Evolutionary conservation across 164 flowering plant genomes (phyloP).

Genomic region (Kingdonia uniflora): DNA sequence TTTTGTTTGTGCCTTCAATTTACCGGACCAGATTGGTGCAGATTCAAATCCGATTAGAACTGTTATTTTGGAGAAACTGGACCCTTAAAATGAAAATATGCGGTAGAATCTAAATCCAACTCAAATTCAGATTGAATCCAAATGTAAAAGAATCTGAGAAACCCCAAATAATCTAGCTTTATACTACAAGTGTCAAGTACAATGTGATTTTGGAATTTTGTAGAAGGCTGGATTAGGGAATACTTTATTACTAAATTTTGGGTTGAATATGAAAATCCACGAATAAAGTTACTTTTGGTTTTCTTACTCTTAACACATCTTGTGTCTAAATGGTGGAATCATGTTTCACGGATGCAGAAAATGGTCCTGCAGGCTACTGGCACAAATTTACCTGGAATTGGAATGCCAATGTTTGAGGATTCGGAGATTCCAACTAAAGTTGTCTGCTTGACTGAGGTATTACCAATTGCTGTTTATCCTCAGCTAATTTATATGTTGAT

Average conservation of each 20-base stretch:
- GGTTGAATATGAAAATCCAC: background rate
- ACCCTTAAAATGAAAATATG: too few relatives aligned
- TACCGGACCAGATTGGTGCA: too few relatives aligned
- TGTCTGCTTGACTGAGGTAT: slow-evolving; percentile 71
- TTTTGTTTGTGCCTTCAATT: background rate
- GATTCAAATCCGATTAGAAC: too few relatives aligned
- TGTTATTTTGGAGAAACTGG: too few relatives aligned
- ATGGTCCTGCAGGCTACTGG: slow-evolving; percentile 53
- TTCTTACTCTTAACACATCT: background rate
- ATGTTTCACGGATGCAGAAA: slow-evolving; percentile 30
- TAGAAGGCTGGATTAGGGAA: too few relatives aligned
- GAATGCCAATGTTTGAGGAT: slow-evolving; percentile 11
- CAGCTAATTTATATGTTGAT: background rate
- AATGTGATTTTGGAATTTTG: too few relatives aligned
- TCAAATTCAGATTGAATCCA: too few relatives aligned
- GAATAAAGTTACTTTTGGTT: background rate
- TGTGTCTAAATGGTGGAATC: slow-evolving; percentile 5
- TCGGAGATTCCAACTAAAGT: slow-evolving; percentile 49
- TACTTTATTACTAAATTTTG: too few relatives aligned
- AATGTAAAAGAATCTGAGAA: too few relatives aligned
- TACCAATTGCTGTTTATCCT: background rate
- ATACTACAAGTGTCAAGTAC: too few relatives aligned
- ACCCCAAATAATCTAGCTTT: too few relatives aligned
- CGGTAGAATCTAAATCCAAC: too few relatives aligned
- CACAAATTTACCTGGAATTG: slow-evolving; percentile 31